Percentiles rank a stretch among this genome's conserved stretches.
Conservation (phyloP, 345 rosid genomes). For the Reutealis trisperma region DNA sequence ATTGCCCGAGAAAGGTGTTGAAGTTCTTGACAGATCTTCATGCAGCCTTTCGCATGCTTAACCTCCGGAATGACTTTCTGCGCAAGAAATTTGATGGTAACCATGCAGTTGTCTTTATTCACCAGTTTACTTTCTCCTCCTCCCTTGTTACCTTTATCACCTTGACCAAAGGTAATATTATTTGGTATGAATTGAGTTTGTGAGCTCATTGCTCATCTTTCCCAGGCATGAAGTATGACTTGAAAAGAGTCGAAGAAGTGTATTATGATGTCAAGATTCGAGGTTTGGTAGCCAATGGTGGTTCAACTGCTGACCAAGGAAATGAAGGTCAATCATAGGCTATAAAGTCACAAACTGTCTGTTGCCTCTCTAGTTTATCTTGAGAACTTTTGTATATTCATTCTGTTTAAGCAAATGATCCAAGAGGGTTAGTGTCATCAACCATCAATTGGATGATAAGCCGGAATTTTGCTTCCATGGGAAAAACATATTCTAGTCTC, state of each 20-base stretch:
- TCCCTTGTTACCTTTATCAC: neutral
- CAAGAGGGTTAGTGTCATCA: neutral
- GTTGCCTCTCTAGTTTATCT: neutral
- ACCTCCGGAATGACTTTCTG: slow-evolving; percentile 90
- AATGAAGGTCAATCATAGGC: slow-evolving; percentile 15
- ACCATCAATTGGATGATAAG: neutral
- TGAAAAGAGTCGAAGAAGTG: slow-evolving; percentile 84
- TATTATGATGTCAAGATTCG: slow-evolving; percentile 88
- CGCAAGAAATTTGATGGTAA: slow-evolving; percentile 96
- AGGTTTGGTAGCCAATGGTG: slow-evolving; percentile 53
- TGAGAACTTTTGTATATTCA: neutral
- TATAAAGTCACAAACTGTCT: neutral
- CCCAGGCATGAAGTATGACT: slow-evolving; percentile 86
- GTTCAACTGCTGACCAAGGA: slow-evolving; percentile 25
- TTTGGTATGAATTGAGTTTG: neutral
- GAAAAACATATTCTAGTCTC: neutral
- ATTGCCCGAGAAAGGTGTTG: slow-evolving; percentile 87
- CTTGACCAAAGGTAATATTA: neutral
- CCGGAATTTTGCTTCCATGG: neutral
- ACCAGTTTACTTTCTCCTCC: neutral
- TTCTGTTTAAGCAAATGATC: neutral
- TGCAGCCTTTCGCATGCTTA: slow-evolving; percentile 89
- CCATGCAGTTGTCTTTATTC: neutral
- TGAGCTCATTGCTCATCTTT: slow-evolving; percentile 3
- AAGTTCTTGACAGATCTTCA: slow-evolving; percentile 85